Evolutionary conservation across 164 flowering plant genomes (phyloP), one percentile per base, ranked within the genome.

Genomic region (Nymphaea colorata): DNA sequence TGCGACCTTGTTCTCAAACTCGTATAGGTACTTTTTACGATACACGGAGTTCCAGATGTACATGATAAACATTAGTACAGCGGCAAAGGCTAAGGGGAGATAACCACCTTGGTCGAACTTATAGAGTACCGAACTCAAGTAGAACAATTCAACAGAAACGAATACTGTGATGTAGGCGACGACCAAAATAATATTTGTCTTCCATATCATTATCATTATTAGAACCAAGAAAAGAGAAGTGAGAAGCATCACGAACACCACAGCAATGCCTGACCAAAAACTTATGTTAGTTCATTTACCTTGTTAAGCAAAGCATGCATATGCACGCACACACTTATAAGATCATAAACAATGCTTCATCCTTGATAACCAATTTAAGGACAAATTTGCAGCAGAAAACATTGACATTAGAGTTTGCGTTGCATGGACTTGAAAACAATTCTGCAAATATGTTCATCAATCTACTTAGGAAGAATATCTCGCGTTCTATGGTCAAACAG

Each of bases 171-270:
- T 45, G 53, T 45, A 45, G 53, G 53, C 10, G 11, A 85, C 72
- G 0, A 88, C 69, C 0, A 82, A 64, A 6, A 77, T n/a, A 25
- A 90, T 81, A 68, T 82, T 72, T 5, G 84, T 81, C 66, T 92
- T 89, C 96, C 98, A 89, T 72, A 92, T 87, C 85, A 88, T 73
- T 4, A 88, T 64, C 98, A 90, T 92, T 65, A 92, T 68, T 10
- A 88, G 70, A 6, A 85, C 85, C 14, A 92, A 70, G 18, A 88
- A 82, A 0, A 75, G 41, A 2, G 96, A 83, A 41, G 96, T 90
- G 6, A 92, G 80, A 0, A 82, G 65, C 79, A 71, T 77, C 66
- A 77, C 79, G 60, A 73, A 77, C 44, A 77, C 79, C 57, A 73
- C 74, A 61, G 93, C 94, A 41, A 92, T 85, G 4, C 96, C 96